phyloP scores from a whole-genome alignment of 202 grass and related monocot genomes.

The Thinopyrum obtusiflorum region DNA sequence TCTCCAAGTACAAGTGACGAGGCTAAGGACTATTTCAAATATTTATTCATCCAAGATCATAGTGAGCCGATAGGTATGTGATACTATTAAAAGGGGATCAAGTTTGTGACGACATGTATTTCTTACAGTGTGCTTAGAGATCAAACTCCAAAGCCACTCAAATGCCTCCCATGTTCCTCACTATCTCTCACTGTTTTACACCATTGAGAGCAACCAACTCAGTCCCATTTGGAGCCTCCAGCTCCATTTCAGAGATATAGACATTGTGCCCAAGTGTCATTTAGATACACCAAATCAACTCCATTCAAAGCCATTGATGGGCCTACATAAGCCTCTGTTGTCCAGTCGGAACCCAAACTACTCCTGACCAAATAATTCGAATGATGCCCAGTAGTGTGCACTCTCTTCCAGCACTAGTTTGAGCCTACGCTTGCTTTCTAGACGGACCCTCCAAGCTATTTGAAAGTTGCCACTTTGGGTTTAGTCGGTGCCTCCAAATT shows the following conservation, averaged over 20 bases:
- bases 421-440: no score
- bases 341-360: no score
- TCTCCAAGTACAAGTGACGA: background rate
- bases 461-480: no score
- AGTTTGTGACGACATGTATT: background rate
- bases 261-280: background rate
- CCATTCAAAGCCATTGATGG: no score
- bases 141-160: background rate
- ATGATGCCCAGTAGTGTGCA: no score
- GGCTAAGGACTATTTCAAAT: background rate
- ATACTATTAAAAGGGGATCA: background rate
- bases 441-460: no score
- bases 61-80: background rate
- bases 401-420: no score
- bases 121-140: background rate
- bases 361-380: no score
- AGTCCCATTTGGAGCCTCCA: background rate
- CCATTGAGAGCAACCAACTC: background rate
- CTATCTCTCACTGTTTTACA: background rate
- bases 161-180: background rate
- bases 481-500: no score
- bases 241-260: background rate
- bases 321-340: no score
- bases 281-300: background rate
- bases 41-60: background rate